Base-by-base conservation (phyloP, 2,329 filamentous ascomycete genomes). In the Macroventuria anomochaeta region DNA sequence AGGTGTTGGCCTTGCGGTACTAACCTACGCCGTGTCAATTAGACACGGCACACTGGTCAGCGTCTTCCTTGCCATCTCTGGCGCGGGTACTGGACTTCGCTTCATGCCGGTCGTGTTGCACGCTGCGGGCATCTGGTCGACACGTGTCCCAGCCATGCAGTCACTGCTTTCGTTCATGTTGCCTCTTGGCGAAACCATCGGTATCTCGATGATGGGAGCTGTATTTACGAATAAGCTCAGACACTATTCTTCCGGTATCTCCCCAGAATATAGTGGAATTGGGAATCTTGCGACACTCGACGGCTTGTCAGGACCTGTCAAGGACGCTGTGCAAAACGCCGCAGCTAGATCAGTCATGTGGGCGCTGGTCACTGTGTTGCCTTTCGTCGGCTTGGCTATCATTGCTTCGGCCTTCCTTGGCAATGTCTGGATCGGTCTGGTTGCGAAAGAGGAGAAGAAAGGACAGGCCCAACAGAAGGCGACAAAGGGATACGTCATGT, bases 21-120 rank as follows among this genome's bases (percentile, higher is more conserved):
- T 90, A 3, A 80, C 82, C 0, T 85, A 80, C 71, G 85, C 85
- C 0, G 75, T 88, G 13, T 79, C 80, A 4, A 73, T 70, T 0
- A 78, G 81, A 1, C 72, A 83, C 41, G 72, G 75, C 0, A 67
- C 75, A 0, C 70, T 83, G 7, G 80, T 89, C 18, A 88, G 84
- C 59, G 86, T 83, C 21, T 88, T 89, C 80, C 85, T 90, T 76
- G 85, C 81, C 0, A 69, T 90, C 1, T 80, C 84, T 0, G 87
- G 87, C 1, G 80, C 79, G 0, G 87, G 88, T 0, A 85, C 83
- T 0, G 87, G 86, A 0, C 70, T 88, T 11, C 79, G 85, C n/a
- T 81, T 88, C 64, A 89, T 88, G 82, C 85, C 85, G 3, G 79
- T 80, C 0, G 81, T 82, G 0, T 77, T 90, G 0, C 87, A 90